Conservation (phyloP, 2,329 filamentous ascomycete genomes). For the Neurospora sp. region DNA sequence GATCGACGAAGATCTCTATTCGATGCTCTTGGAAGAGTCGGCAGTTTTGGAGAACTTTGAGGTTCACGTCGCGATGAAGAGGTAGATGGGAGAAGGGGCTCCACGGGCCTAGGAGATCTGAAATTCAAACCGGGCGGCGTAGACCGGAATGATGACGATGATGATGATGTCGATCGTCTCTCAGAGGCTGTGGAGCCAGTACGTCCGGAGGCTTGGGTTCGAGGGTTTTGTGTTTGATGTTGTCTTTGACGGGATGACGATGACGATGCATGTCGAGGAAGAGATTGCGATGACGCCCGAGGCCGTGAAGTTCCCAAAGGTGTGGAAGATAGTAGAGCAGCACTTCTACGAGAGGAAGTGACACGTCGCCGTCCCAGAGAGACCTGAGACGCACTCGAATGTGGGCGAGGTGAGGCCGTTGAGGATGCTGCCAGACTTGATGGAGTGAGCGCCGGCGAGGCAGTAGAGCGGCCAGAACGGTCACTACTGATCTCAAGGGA, state of each 20-base stretch:
- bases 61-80: neutral
- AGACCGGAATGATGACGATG: neutral
- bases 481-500: constrained; percentile 4
- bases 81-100: neutral
- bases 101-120: neutral
- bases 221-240: neutral
- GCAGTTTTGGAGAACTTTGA: neutral
- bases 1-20: neutral
- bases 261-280: neutral
- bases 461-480: constrained; percentile 12
- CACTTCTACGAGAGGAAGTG: neutral
- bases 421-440: constrained; percentile 5
- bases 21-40: neutral
- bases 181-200: neutral
- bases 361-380: neutral
- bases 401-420: neutral
- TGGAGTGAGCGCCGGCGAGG: constrained; percentile 13
- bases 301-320: neutral
- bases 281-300: neutral
- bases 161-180: neutral
- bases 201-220: neutral
- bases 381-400: neutral
- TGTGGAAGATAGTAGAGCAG: neutral
- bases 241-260: neutral
- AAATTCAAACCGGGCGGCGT: neutral